Conservation (phyloP, 352 stramenopile species). For the Phytopythium vexans region DNA sequence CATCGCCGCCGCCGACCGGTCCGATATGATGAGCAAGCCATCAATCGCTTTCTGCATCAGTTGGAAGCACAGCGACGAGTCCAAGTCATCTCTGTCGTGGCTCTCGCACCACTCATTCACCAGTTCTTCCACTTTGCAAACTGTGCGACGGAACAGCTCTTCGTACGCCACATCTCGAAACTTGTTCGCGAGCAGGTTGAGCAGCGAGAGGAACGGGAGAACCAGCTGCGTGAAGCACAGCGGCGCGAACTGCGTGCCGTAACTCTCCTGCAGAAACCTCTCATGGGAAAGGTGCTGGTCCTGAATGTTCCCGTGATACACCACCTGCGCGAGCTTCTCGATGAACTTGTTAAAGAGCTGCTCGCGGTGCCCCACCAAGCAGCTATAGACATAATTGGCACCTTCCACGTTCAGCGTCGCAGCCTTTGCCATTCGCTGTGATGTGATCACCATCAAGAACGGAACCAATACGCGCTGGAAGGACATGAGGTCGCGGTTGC, state of each 20-base stretch:
- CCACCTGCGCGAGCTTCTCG: slow-evolving; percentile 24
- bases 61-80: slow-evolving; percentile 29
- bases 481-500: slow-evolving; percentile 21
- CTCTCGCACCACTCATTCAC: slow-evolving; percentile 19
- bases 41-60: slow-evolving; percentile 22
- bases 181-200: slow-evolving; percentile 38
- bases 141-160: slow-evolving; percentile 21
- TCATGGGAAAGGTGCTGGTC: slow-evolving; percentile 15
- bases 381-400: slow-evolving; percentile 36
- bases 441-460: slow-evolving; percentile 38
- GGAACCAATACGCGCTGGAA: slow-evolving; percentile 35
- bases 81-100: slow-evolving; percentile 10
- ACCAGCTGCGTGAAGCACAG: slow-evolving; percentile 37
- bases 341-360: slow-evolving; percentile 27
- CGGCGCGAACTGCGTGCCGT: slow-evolving; percentile 25
- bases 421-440: slow-evolving; percentile 23
- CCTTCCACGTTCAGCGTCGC: slow-evolving; percentile 4
- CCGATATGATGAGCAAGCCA: slow-evolving; percentile 23
- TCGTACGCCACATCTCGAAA: slow-evolving; percentile 50
- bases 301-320: slow-evolving; percentile 26
- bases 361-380: slow-evolving; percentile 15
- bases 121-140: slow-evolving; percentile 18
- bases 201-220: slow-evolving; percentile 30
- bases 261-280: slow-evolving; percentile 17
- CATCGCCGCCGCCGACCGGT: slow-evolving; percentile 10